These are phyloP conservation scores for Mycena olivaceomarginata DNA, from an alignment of 768 basidiomycete species.

Conservation along the genomic window DNA sequence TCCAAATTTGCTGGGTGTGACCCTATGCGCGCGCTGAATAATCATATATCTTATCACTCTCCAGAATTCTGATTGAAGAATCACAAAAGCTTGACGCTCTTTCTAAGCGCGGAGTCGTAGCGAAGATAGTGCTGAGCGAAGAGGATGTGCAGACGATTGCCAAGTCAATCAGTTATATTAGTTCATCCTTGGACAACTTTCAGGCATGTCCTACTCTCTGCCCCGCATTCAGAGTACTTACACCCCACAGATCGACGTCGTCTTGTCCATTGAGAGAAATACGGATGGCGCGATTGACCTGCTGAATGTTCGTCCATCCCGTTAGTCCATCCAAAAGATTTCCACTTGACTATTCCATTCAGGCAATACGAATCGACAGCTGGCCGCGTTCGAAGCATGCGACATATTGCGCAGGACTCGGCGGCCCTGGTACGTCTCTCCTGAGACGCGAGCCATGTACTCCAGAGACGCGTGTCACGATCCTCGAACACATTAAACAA, in stretches of 20 bases:
- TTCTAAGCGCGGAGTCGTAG: not conserved
- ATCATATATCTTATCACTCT: not conserved
- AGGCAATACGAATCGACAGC: not conserved
- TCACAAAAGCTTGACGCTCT: not conserved
- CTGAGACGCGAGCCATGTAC: not conserved
- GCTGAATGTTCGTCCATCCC: not conserved
- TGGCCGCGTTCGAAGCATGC: not conserved
- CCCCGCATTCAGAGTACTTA: too few species aligned
- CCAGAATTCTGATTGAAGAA: not conserved
- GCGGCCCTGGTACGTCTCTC: not conserved
- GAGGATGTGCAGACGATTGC: not conserved
- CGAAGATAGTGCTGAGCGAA: not conserved
- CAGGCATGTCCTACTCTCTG: not conserved
- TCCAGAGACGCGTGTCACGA: not conserved
- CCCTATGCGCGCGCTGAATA: too few species aligned
- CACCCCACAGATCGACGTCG: not conserved
- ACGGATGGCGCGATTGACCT: not conserved
- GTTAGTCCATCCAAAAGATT: not conserved
- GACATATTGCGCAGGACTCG: not conserved
- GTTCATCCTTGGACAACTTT: not conserved
- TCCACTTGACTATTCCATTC: too few species aligned
- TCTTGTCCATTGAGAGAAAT: not conserved
- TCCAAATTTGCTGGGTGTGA: too few species aligned
- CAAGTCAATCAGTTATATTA: not conserved
- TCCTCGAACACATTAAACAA: not conserved